phyloP scores from a whole-genome alignment of 2,329 filamentous ascomycete species.

The Xylariaceae sp. region DNA sequence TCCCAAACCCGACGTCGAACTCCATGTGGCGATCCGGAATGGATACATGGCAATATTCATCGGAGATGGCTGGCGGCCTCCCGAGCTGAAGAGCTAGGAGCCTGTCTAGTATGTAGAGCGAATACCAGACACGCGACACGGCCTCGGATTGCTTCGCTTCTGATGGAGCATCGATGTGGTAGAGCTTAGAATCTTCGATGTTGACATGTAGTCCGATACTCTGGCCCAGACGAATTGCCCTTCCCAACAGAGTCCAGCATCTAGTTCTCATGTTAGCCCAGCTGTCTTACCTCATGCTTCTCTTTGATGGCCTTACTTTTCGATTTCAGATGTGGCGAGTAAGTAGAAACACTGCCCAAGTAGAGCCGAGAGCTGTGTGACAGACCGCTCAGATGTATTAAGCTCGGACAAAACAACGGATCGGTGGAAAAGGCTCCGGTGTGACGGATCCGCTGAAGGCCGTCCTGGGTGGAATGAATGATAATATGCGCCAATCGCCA shows the following conservation, averaged over 20 bases:
- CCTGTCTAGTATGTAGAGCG: conserved; percentile 4
- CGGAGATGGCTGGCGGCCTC: conserved; percentile 5
- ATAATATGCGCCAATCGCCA: conserved; percentile 4
- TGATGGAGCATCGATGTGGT: neutral
- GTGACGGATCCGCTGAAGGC: neutral
- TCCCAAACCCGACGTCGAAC: neutral
- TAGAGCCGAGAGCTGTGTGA: conserved; percentile 3
- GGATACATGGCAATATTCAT: conserved; percentile 6
- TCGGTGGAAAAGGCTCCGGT: conserved; percentile 2
- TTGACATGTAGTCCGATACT: conserved; percentile 4
- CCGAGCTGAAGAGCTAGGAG: conserved; percentile 4
- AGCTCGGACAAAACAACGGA: neutral
- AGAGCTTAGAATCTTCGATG: neutral
- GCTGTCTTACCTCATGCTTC: too few species aligned
- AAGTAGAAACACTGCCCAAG: conserved; percentile 2
- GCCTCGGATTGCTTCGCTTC: neutral
- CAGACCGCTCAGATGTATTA: conserved; percentile 1
- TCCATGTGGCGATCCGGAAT: neutral
- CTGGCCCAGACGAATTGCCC: conserved; percentile 1
- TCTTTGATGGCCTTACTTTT: too few species aligned
- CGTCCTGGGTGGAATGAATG: neutral
- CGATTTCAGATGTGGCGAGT: conserved; percentile 1
- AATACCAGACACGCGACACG: conserved; percentile 1
- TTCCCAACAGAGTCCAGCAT: conserved; percentile 2
- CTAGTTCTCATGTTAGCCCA: neutral